A percentile compares a stretch with the other conserved stretches of the same genome.
Conservation (phyloP, 2,329 filamentous ascomycete genomes). For the Uncinocarpus reesii region DNA sequence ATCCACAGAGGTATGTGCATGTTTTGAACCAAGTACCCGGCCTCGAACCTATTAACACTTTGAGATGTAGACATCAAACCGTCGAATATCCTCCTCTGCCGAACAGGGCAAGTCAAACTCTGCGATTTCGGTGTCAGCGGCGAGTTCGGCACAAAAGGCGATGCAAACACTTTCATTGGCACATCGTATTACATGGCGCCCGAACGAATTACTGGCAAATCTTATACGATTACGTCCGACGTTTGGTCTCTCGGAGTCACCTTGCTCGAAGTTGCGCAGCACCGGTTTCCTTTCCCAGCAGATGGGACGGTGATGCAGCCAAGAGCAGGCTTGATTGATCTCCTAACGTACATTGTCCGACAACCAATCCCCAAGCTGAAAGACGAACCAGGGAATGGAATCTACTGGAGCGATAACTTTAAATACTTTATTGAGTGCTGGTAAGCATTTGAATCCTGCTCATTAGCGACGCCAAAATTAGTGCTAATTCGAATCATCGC, state of each 20-base stretch:
- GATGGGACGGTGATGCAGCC: constrained; percentile 95
- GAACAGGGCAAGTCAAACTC: constrained; percentile 87
- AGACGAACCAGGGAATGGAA: constrained; percentile 79
- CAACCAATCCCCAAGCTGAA: constrained; percentile 93
- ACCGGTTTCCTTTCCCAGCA: constrained; percentile 94
- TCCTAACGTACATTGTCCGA: constrained; percentile 93
- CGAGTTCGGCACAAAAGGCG: constrained; percentile 96
- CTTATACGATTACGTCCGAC: constrained; percentile 96
- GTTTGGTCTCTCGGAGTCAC: constrained; percentile 98
- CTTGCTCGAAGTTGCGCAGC: constrained; percentile 95
- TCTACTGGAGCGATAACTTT: constrained; percentile 93
- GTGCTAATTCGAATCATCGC: background rate
- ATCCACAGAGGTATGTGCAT: constrained; percentile 73
- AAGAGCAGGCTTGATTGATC: constrained; percentile 80
- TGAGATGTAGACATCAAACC: constrained; percentile 82
- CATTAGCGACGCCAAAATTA: constrained; percentile 9
- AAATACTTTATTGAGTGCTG: constrained; percentile 99
- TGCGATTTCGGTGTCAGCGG: constrained; percentile 98
- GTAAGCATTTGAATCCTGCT: constrained; percentile 51
- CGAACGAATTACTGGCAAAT: constrained; percentile 92
- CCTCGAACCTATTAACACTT: no score
- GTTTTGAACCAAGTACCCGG: no score
- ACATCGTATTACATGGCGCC: constrained; percentile 99
- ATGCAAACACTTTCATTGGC: constrained; percentile 97
- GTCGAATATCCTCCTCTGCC: constrained; percentile 88